Evolutionary conservation across 345 rosid genomes (phyloP).

Genomic region (Citrus trifoliata): DNA sequence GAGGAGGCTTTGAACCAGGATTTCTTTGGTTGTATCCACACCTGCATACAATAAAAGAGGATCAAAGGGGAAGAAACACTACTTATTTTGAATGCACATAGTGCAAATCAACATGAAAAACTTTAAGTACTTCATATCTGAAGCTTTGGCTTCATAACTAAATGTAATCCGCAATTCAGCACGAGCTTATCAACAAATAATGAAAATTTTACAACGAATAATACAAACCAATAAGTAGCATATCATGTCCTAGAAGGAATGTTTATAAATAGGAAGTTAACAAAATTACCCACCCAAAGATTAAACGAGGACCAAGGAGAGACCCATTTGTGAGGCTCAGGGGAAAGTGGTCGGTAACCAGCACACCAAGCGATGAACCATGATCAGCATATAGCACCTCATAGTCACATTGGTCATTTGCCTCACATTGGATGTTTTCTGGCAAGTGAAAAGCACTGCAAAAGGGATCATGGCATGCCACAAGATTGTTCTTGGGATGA

Average conservation of each 20-base stretch:
- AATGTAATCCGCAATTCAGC: not conserved
- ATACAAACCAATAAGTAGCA: not conserved
- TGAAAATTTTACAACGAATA: not conserved
- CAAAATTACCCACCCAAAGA: constrained; percentile 64
- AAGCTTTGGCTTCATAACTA: not conserved
- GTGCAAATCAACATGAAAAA: not conserved
- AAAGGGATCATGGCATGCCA: constrained; percentile 45
- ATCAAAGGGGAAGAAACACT: not conserved
- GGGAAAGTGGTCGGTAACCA: constrained; percentile 56
- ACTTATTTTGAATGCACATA: not conserved
- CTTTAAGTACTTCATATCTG: not conserved
- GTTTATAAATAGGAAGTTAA: not conserved
- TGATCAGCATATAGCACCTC: constrained; percentile 71
- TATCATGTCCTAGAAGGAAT: not conserved
- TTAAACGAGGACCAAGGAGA: constrained; percentile 33
- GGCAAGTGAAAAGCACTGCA: constrained; percentile 46
- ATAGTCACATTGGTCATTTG: constrained; percentile 74
- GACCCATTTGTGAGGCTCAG: constrained; percentile 58
- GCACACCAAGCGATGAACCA: constrained; percentile 75
- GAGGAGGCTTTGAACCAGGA: constrained; percentile 47
- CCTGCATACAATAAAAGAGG: constrained; percentile 28
- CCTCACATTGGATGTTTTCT: constrained; percentile 35
- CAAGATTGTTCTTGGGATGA: constrained; percentile 59
- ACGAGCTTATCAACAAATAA: not conserved
- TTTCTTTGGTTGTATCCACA: constrained; percentile 74